Evolutionary conservation across 306 rosid species (phyloP).

Genomic region (Prunus salicina): DNA sequence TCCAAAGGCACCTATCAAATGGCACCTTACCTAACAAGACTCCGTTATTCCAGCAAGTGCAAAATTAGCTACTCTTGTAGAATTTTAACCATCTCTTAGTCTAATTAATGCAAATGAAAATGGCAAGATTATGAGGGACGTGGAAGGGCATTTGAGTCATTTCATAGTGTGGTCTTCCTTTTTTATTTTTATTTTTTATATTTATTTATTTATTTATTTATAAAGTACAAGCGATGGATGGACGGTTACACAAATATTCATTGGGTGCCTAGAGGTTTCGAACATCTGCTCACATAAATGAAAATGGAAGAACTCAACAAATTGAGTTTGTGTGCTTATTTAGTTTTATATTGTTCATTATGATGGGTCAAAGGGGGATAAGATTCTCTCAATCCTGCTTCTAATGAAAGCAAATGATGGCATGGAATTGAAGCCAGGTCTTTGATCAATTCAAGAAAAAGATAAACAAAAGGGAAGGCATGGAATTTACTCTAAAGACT

Average conservation of each 20-base stretch:
- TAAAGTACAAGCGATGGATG: too few relatives aligned
- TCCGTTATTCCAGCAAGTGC: neutral
- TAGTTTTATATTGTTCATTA: slow-evolving; percentile 27
- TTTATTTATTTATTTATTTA: too few relatives aligned
- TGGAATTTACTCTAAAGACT: slow-evolving; percentile 26
- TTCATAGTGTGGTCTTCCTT: neutral
- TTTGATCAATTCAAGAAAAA: slow-evolving; percentile 29
- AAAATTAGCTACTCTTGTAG: too few relatives aligned
- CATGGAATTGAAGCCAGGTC: slow-evolving; percentile 37
- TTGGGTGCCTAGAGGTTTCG: too few relatives aligned
- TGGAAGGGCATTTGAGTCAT: slow-evolving; percentile 2
- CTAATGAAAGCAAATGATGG: slow-evolving; percentile 50
- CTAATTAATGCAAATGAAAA: too few relatives aligned
- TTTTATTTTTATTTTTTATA: too few relatives aligned
- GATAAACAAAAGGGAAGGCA: slow-evolving; percentile 28
- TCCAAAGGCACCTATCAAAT: neutral
- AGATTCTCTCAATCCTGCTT: slow-evolving; percentile 48
- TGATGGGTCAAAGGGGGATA: slow-evolving; percentile 53
- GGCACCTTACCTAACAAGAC: neutral
- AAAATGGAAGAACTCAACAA: too few relatives aligned
- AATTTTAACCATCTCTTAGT: too few relatives aligned
- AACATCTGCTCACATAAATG: too few relatives aligned
- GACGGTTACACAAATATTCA: too few relatives aligned
- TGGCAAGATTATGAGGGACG: neutral
- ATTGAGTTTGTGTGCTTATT: slow-evolving; percentile 9